Evolutionary conservation across 1,139 yeast species (phyloP), one percentile per base, ranked within the genome.

Genomic region (Saccharomyces pastorianus): DNA sequence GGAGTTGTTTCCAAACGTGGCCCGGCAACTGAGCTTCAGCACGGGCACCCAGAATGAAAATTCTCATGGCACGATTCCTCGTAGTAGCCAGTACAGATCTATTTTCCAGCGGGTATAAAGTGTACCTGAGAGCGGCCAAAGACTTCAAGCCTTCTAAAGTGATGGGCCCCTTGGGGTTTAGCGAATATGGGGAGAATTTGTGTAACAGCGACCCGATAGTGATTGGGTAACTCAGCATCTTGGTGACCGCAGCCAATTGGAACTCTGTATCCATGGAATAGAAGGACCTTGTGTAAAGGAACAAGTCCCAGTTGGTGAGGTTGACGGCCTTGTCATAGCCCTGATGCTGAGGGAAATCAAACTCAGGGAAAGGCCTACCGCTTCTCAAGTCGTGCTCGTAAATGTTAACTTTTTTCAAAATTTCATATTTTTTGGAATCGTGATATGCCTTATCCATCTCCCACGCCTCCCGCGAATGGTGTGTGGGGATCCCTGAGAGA

Each of bases 221-320:
- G 57, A 89, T 74, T 47, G 99, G 99, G 71, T 90, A 93, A 51
- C 96, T 87, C 67, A 93, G 79, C 78, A 93, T 88, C 70, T 95
- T 93, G 27, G 98, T 89, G 41, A 91, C 93, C 1, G 96, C 96
- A 0, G 99, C 98, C 67, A 91, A 76, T 71, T 91, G 95, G 74
- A 88, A 93, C 70, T 91, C 97, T 9, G 96, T 88, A 71, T 93
- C 96, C 98, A 93, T 91, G 5, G 98, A 91, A 64, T 83, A 85
- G 70, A 89, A 93, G 64, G 87, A 88, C 70, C 99, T 80, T 0
- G 99, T 93, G 71, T 93, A 93, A 69, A 93, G 85, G 65, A 82
- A 93, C 20, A 95, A 77, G 71, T 93, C 98, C 99, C 99, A 93
- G 69, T 81, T 84, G 52, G 84, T 76, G 70, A 91, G 81, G 70